A percentile compares a stretch with the other conserved stretches of the same genome.
phyloP scores from a whole-genome alignment of 177 flowering plant genomes.

The Vitis hybrid region DNA sequence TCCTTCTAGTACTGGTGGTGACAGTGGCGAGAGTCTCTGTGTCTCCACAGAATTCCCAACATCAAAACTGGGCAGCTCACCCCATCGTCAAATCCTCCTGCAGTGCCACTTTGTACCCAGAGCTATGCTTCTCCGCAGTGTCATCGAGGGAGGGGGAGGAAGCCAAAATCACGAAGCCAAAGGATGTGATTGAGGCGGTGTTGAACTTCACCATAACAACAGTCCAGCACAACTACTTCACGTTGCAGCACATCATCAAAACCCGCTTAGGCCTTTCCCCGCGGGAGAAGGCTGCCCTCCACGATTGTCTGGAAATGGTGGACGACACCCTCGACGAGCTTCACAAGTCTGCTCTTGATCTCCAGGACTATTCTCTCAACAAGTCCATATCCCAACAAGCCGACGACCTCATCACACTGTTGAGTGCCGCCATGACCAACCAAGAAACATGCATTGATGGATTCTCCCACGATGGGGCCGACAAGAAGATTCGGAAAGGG shows the following conservation, averaged over 20 bases:
- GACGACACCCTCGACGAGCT: constrained; percentile 73
- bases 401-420: constrained; percentile 54
- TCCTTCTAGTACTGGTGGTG: no score
- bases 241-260: constrained; percentile 31
- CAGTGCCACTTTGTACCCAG: constrained; percentile 50
- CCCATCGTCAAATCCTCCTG: constrained; percentile 50
- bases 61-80: constrained; percentile 30
- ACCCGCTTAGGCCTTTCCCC: constrained; percentile 20
- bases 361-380: constrained; percentile 38
- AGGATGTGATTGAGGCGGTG: constrained; percentile 50
- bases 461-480: constrained; percentile 52
- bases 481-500: constrained; percentile 28
- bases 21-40: no score
- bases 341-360: constrained; percentile 25
- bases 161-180: constrained; percentile 12
- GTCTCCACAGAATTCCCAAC: neutral
- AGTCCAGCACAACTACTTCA: constrained; percentile 36
- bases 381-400: constrained; percentile 44
- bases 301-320: constrained; percentile 57
- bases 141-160: constrained; percentile 21
- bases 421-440: constrained; percentile 68
- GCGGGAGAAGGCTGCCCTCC: constrained; percentile 55
- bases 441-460: constrained; percentile 74
- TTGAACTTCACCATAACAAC: constrained; percentile 38
- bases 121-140: constrained; percentile 54